phyloP scores from a whole-genome alignment of 1,284 basidiomycete genomes.

The Ustilago curta region DNA sequence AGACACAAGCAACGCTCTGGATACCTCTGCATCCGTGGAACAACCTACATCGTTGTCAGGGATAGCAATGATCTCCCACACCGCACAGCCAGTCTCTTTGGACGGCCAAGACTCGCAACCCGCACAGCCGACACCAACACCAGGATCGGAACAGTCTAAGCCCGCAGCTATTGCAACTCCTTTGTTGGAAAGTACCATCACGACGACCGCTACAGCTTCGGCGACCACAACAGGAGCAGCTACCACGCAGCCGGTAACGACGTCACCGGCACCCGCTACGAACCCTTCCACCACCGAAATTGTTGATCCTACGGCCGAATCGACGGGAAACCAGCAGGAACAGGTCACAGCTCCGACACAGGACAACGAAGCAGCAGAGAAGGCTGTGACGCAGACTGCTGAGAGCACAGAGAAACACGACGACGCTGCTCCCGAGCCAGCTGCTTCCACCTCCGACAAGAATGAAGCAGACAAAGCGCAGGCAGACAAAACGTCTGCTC shows the following conservation, averaged over 20 bases:
- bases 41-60: neutral
- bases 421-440: neutral
- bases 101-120: neutral
- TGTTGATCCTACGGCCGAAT: neutral
- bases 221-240: neutral
- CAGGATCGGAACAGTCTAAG: neutral
- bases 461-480: neutral
- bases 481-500: neutral
- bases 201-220: neutral
- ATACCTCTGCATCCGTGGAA: neutral
- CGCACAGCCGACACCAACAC: neutral
- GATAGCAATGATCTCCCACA: neutral
- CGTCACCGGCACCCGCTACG: neutral
- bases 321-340: neutral
- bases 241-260: neutral
- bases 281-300: neutral
- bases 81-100: neutral
- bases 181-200: neutral
- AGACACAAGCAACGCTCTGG: neutral
- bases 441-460: neutral
- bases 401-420: neutral
- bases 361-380: neutral
- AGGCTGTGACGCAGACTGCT: neutral
- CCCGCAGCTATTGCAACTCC: neutral
- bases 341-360: neutral